Evolutionary conservation across 805 yeast species (phyloP).

Genomic region (Tetrapisispora iriomotensis): DNA sequence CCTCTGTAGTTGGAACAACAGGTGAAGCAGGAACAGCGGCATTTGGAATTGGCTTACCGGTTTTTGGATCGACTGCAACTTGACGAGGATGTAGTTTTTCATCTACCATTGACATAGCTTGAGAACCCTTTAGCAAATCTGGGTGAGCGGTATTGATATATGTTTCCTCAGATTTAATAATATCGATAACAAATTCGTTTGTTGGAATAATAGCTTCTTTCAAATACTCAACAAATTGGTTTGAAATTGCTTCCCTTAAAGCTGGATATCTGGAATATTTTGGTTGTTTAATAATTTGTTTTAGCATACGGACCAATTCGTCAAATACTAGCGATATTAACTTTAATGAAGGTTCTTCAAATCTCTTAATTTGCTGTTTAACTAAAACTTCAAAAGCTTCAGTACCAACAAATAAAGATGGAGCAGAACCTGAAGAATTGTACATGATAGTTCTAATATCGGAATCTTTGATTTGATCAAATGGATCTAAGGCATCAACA

Average conservation of each 20-base stretch:
- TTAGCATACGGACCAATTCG: constrained; percentile 82
- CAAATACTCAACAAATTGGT: constrained; percentile 67
- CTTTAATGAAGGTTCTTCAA: constrained; percentile 86
- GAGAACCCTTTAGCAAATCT: constrained; percentile 87
- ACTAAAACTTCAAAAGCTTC: constrained; percentile 94
- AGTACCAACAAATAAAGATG: constrained; percentile 92
- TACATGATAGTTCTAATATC: constrained; percentile 96
- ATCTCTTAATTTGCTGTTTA: constrained; percentile 84
- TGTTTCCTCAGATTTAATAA: constrained; percentile 79
- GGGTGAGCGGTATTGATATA: constrained; percentile 98
- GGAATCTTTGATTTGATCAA: constrained; percentile 89
- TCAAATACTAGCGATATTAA: constrained; percentile 88
- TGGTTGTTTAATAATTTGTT: constrained; percentile 73
- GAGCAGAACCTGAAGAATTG: constrained; percentile 93
- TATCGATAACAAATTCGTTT: constrained; percentile 70
- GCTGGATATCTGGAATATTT: constrained; percentile 84
- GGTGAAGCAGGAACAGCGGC: constrained; percentile 20
- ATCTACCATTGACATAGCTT: constrained; percentile 85
- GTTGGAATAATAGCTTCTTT: constrained; percentile 79
- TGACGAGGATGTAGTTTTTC: constrained; percentile 71
- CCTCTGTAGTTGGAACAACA: constrained; percentile 27
- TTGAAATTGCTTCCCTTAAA: constrained; percentile 76
- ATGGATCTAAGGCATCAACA: constrained; percentile 84
- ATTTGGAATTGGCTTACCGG: constrained; percentile 67
- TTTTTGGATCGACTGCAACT: constrained; percentile 74